phyloP scores from a whole-genome alignment of 441 rosid species.

The Melianthus villosus region DNA sequence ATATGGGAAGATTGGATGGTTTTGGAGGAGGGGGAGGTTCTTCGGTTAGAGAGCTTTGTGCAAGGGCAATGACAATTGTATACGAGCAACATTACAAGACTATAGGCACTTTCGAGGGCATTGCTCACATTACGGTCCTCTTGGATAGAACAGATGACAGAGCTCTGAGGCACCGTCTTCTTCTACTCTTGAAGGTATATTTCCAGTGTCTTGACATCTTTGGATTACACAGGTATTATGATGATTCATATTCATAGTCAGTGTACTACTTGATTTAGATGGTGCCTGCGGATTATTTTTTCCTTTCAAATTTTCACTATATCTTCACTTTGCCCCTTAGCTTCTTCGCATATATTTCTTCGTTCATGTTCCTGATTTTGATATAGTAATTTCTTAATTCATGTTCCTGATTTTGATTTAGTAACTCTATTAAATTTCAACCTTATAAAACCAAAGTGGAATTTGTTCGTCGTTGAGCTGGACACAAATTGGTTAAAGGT shows the following conservation, averaged over 20 bases:
- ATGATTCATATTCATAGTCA: too few species aligned
- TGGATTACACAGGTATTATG: too few species aligned
- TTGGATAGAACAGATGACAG: slow-evolving; percentile 92
- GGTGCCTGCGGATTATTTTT: too few species aligned
- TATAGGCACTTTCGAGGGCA: slow-evolving; percentile 93
- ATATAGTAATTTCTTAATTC: too few species aligned
- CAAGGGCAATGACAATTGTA: slow-evolving; percentile 97
- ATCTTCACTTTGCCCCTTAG: too few species aligned
- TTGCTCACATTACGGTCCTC: slow-evolving; percentile 86
- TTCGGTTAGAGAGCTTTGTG: slow-evolving; percentile 99
- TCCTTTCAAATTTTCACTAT: too few species aligned
- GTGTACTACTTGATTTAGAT: too few species aligned
- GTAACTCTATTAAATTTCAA: not conserved
- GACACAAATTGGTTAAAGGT: not conserved
- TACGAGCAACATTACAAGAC: slow-evolving; percentile 81
- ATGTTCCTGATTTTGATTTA: too few species aligned
- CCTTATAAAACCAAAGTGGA: not conserved
- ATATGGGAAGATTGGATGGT: slow-evolving; percentile 93
- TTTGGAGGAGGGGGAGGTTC: slow-evolving; percentile 98
- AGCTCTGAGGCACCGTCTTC: slow-evolving; percentile 96
- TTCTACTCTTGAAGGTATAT: slow-evolving; percentile 78
- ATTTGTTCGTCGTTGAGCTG: not conserved
- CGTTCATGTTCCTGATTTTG: not conserved
- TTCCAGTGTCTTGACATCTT: not conserved
- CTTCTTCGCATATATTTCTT: not conserved